phyloP scores from a whole-genome alignment of 2,329 filamentous ascomycete genomes.

The Plenodomus tracheiphilus region DNA sequence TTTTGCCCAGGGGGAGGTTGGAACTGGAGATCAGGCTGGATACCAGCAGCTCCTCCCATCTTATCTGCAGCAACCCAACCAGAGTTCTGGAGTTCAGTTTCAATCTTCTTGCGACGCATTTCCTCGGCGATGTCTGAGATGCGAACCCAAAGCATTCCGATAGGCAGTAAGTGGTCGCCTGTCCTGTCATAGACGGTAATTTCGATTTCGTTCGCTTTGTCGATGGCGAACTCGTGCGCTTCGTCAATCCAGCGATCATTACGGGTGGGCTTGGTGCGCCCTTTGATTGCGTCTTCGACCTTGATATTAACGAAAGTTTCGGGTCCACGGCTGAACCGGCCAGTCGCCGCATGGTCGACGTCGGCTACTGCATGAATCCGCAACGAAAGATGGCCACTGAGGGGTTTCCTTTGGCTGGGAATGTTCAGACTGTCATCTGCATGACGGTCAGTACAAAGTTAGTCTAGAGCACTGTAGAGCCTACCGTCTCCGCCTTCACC shows the following conservation, averaged over 20 bases:
- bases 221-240: conserved; percentile 87
- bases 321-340: conserved; percentile 83
- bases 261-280: conserved; percentile 80
- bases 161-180: conserved; percentile 83
- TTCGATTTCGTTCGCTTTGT: conserved; percentile 98
- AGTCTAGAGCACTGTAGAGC: conserved; percentile 27
- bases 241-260: conserved; percentile 93
- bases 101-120: conserved; percentile 95
- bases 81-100: conserved; percentile 89
- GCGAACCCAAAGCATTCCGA: conserved; percentile 92
- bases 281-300: conserved; percentile 91
- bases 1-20: conserved; percentile 52
- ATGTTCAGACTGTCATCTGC: conserved; percentile 94
- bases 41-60: conserved; percentile 68
- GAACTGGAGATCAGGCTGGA: conserved; percentile 59
- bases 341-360: conserved; percentile 84
- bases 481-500: conserved; percentile 78
- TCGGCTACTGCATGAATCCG: conserved; percentile 88
- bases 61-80: conserved; percentile 98
- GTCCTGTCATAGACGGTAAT: conserved; percentile 97
- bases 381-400: conserved; percentile 86
- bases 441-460: conserved; percentile 32
- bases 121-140: conserved; percentile 98
- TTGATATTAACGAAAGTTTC: conserved; percentile 97
- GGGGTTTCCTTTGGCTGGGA: conserved; percentile 92